Evolutionary conservation across 208 protist genomes (phyloP), one percentile per base, ranked within the genome.

Genomic region (Blastocrithidia nonstop): DNA sequence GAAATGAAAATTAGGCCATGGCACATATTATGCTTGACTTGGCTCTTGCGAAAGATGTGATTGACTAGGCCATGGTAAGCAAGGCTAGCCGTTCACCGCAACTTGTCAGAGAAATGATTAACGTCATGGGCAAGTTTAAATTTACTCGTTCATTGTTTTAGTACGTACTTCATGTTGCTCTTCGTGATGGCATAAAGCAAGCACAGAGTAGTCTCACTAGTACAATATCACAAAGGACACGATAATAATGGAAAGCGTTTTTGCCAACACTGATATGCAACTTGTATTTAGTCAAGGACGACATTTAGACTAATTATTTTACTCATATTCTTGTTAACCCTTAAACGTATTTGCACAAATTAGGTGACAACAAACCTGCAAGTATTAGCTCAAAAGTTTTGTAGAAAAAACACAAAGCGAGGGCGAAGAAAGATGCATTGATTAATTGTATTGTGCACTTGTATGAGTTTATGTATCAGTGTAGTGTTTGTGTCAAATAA

Each of bases 51-150:
- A 61, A 72, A 28, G 53, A 69, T 17, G 68, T 91, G 5, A 65
- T 86, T 32, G 74, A 82, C 45, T 71, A 86, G 50, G 61, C 77
- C 0, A 53, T 89, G 24, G 40, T 50, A 19, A 70, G 73, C 48
- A 64, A 64, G 4, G 69, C 71, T 15, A 71, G 63, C 54, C 54
- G 71, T 17, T 61, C 70, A 1, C 46, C n/a, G n/a, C n/a, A 21
- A 17, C 54, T 83, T 17, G 45, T 68, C 28, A 43, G 60, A 39
- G 59, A 54, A 38, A 63, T 83, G 19, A 53, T 81, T 8, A 23
- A 45, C 16, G 62, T 60, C 4, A 67, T 66, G 0, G 57, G 66
- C 9, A 57, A 57, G 13, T 82, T 69, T 45, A 24, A 62, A 29
- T 80, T 80, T 33, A 36, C 72, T 5, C 29, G 40, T 15, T 57